These are phyloP conservation scores for Kazachstania sp. DNA, from an alignment of 1,139 yeast species.

Conservation along the genomic window DNA sequence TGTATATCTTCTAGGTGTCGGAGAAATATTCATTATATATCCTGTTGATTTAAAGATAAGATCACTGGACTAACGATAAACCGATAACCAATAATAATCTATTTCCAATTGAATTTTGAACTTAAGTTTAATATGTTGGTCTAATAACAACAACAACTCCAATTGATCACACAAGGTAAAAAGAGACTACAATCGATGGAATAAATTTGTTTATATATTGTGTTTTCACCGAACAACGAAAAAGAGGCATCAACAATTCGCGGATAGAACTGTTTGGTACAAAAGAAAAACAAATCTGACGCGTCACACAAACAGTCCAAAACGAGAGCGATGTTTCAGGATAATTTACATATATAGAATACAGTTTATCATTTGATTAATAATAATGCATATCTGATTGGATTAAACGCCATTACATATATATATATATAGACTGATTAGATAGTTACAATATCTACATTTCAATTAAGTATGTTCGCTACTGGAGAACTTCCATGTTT, in stretches of 20 bases:
- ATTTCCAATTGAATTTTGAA: too few relatives aligned
- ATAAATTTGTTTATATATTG: neutral
- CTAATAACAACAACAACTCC: too few relatives aligned
- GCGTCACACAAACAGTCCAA: constrained; percentile 2
- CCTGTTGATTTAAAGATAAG: too few relatives aligned
- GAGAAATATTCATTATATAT: constrained; percentile 15
- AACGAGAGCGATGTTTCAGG: neutral
- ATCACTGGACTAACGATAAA: too few relatives aligned
- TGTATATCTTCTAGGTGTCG: constrained; percentile 20
- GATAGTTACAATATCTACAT: neutral
- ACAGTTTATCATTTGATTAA: neutral
- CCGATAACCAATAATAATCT: too few relatives aligned
- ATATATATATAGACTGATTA: neutral
- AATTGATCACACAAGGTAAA: too few relatives aligned
- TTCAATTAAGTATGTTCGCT: neutral
- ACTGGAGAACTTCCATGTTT: constrained; percentile 1
- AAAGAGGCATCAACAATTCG: neutral
- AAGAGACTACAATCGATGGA: too few relatives aligned
- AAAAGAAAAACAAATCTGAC: constrained; percentile 4
- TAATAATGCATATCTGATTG: neutral
- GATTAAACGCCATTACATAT: neutral
- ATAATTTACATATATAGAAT: neutral
- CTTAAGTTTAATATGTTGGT: too few relatives aligned
- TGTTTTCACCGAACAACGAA: neutral
- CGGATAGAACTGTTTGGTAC: neutral